Evolutionary conservation across 352 stramenopile species (phyloP).

Genomic region (Phytophthora cryptogea): DNA sequence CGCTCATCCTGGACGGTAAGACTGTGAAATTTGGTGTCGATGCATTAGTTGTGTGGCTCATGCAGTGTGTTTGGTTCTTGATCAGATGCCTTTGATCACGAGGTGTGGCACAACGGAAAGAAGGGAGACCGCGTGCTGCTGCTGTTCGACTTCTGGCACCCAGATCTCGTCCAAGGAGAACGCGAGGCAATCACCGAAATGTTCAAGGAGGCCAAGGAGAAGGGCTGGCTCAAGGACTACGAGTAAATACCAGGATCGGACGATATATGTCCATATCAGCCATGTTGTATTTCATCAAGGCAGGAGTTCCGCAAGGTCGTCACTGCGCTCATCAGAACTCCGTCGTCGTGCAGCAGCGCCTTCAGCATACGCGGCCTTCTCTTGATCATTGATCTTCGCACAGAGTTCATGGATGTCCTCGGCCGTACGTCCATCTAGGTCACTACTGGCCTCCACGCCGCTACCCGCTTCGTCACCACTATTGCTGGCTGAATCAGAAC

Average conservation of each 20-base stretch:
- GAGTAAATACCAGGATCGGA: constrained; percentile 22
- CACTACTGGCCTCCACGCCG: neutral
- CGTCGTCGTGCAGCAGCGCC: neutral
- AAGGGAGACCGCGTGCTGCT: constrained; percentile 80
- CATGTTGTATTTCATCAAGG: constrained; percentile 11
- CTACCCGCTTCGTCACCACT: neutral
- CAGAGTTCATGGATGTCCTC: constrained; percentile 39
- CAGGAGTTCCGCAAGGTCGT: constrained; percentile 24
- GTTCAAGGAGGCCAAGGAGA: constrained; percentile 75
- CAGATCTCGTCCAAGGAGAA: constrained; percentile 63
- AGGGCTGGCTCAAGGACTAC: constrained; percentile 76
- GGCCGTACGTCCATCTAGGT: neutral
- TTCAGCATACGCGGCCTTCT: constrained; percentile 18
- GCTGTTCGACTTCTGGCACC: constrained; percentile 87
- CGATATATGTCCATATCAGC: neutral
- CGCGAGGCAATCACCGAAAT: constrained; percentile 64
- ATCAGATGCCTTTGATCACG: constrained; percentile 80
- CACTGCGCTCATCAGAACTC: neutral
- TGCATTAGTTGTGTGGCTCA: constrained; percentile 1
- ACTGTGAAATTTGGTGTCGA: neutral
- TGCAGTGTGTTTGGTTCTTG: neutral
- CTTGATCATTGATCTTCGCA: constrained; percentile 38
- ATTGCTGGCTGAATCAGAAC: neutral
- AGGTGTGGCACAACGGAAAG: constrained; percentile 74
- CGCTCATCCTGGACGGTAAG: constrained; percentile 83